Percentiles rank a stretch among this genome's conserved stretches.
phyloP scores from a whole-genome alignment of 305 asterid genomes.

The Fraxinus latifolia region DNA sequence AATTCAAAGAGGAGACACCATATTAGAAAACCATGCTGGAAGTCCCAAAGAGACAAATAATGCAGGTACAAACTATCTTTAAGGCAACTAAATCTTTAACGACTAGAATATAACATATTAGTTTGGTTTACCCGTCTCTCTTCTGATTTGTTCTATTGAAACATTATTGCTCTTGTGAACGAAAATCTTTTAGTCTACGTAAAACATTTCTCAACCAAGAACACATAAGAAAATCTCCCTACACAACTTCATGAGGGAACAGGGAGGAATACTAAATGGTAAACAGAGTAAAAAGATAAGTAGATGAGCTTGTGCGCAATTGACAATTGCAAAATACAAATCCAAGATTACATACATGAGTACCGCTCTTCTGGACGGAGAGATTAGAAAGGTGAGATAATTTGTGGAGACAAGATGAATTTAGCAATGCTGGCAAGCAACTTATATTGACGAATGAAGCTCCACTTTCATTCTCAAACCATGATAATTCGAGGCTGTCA shows the following conservation, averaged over 20 bases:
- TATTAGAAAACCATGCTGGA: not conserved
- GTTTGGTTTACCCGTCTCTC: not conserved
- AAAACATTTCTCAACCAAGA: not conserved
- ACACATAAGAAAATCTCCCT: not conserved
- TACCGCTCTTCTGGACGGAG: constrained; percentile 36
- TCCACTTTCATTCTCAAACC: constrained; percentile 66
- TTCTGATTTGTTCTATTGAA: not conserved
- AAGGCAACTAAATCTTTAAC: not conserved
- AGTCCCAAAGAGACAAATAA: not conserved
- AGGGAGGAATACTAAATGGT: not conserved
- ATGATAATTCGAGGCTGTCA: constrained; percentile 70
- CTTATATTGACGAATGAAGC: constrained; percentile 72
- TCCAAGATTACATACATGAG: constrained; percentile 50
- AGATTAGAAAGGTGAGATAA: constrained; percentile 55
- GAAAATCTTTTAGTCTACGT: not conserved
- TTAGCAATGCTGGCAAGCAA: constrained; percentile 77
- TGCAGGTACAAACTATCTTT: not conserved
- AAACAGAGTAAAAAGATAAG: not conserved
- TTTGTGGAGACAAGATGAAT: constrained; percentile 80
- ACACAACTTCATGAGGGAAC: not conserved
- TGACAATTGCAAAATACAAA: constrained; percentile 5
- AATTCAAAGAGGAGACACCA: not conserved
- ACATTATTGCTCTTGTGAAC: not conserved
- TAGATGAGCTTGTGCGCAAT: not conserved
- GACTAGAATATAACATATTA: not conserved